A percentile compares a stretch with the other conserved stretches of the same genome.
Conservation (phyloP, 768 basidiomycete genomes). For the Ramaria sp. region DNA sequence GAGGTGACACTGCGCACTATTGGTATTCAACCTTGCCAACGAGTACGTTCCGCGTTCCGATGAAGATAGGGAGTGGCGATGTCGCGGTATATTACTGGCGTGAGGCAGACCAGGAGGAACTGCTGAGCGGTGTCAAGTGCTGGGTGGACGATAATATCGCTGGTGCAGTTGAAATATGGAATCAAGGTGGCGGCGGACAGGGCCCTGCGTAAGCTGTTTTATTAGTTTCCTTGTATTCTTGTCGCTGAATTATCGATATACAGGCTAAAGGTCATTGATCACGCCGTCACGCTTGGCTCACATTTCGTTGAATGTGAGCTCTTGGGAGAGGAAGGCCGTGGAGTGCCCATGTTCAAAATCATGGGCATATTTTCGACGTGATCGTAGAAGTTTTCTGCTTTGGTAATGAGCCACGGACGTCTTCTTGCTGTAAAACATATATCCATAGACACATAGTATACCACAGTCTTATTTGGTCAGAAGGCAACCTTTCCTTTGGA, state of each 20-base stretch:
- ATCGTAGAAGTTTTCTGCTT: neutral
- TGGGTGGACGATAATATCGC: slow-evolving; percentile 96
- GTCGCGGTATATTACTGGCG: slow-evolving; percentile 84
- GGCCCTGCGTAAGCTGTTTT: slow-evolving; percentile 48
- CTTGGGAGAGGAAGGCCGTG: slow-evolving; percentile 76
- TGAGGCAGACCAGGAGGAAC: slow-evolving; percentile 37
- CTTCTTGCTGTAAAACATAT: neutral
- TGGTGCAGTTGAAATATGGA: slow-evolving; percentile 69
- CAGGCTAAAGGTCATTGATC: slow-evolving; percentile 82
- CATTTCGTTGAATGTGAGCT: slow-evolving; percentile 91
- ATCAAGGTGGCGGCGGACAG: slow-evolving; percentile 53
- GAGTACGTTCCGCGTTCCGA: slow-evolving; percentile 71
- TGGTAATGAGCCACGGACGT: neutral
- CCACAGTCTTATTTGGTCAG: neutral
- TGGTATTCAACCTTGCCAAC: slow-evolving; percentile 87
- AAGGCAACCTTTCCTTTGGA: no score
- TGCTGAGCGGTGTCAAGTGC: slow-evolving; percentile 71
- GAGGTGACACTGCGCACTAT: slow-evolving; percentile 60
- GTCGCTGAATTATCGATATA: neutral
- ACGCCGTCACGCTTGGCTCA: slow-evolving; percentile 71
- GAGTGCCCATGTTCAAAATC: slow-evolving; percentile 78
- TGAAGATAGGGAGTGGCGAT: slow-evolving; percentile 82
- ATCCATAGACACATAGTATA: neutral
- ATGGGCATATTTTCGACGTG: slow-evolving; percentile 82
- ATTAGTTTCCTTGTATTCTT: neutral